A percentile compares a stretch with the other conserved stretches of the same genome.
phyloP scores from a whole-genome alignment of 176 grass and related monocot genomes.

The Cenchrus americanus region DNA sequence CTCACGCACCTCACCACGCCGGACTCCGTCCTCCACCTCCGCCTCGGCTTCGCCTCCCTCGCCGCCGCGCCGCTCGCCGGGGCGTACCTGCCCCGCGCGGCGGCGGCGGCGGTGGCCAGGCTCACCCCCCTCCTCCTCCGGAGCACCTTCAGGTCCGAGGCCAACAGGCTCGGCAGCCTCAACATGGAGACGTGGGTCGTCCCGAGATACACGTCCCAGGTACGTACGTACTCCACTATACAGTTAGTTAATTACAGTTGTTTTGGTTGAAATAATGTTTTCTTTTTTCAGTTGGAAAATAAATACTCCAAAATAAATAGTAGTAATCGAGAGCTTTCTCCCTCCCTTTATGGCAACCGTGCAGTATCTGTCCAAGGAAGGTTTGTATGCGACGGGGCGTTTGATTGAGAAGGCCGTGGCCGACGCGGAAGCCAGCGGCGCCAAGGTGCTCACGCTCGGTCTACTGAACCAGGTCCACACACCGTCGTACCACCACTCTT shows the following conservation, averaged over 20 bases:
- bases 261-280: background rate
- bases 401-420: slow-evolving; percentile 54
- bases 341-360: background rate
- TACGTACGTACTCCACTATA: background rate
- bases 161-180: slow-evolving; percentile 51
- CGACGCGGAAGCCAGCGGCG: slow-evolving; percentile 64
- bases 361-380: slow-evolving; percentile 51
- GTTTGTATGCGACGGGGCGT: slow-evolving; percentile 27
- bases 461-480: slow-evolving; percentile 74
- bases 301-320: no score
- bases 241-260: no score
- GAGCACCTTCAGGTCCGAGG: slow-evolving; percentile 40
- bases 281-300: background rate
- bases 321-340: no score
- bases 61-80: slow-evolving; percentile 42
- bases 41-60: slow-evolving; percentile 57
- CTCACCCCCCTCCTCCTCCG: slow-evolving; percentile 32
- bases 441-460: slow-evolving; percentile 54
- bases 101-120: background rate
- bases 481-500: background rate
- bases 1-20: slow-evolving; percentile 68
- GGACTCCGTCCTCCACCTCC: slow-evolving; percentile 50
- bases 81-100: background rate
- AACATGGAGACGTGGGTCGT: slow-evolving; percentile 62
- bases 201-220: slow-evolving; percentile 59